A percentile compares a stretch with the other conserved stretches of the same genome.
These are phyloP conservation scores for Aureobasidium sp. DNA, from an alignment of 2,329 filamentous ascomycete genomes.

Conservation along the genomic window DNA sequence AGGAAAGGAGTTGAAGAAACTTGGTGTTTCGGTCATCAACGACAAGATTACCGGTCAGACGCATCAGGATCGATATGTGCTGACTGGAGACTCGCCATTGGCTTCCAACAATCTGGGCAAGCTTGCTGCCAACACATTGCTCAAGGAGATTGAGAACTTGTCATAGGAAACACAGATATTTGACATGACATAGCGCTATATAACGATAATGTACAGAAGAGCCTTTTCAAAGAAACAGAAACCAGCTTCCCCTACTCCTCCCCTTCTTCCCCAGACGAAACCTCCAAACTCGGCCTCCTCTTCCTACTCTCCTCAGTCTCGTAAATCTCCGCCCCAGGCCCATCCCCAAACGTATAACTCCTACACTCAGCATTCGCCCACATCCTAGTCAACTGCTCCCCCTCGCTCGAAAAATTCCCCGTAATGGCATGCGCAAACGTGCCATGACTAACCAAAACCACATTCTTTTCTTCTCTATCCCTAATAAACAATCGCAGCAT, in stretches of 20 bases:
- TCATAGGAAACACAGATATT: not conserved
- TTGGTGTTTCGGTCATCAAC: not conserved
- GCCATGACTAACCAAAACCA: conserved; percentile 74
- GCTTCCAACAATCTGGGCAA: conserved; percentile 7
- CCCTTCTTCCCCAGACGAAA: not conserved
- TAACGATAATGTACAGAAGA: not conserved
- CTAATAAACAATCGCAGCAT: conserved; percentile 53
- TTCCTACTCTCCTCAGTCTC: not conserved
- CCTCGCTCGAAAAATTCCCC: conserved; percentile 62
- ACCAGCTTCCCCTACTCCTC: not conserved
- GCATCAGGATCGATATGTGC: conserved; percentile 1
- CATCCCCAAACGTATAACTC: not conserved
- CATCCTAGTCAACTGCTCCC: not conserved
- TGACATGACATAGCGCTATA: not conserved
- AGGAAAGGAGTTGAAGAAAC: not conserved
- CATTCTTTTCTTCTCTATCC: conserved; percentile 51
- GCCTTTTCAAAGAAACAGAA: too few species aligned
- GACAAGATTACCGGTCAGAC: conserved; percentile 3
- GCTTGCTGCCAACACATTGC: not conserved
- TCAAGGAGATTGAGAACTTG: not conserved
- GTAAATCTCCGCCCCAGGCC: not conserved
- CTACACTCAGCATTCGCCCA: conserved; percentile 27
- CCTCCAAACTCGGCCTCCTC: not conserved
- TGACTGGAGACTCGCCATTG: conserved; percentile 1
- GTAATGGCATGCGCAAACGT: conserved; percentile 80